A percentile compares a stretch with the other conserved stretches of the same genome.
Conservation (phyloP, 805 yeast species). For the Candida montana region DNA sequence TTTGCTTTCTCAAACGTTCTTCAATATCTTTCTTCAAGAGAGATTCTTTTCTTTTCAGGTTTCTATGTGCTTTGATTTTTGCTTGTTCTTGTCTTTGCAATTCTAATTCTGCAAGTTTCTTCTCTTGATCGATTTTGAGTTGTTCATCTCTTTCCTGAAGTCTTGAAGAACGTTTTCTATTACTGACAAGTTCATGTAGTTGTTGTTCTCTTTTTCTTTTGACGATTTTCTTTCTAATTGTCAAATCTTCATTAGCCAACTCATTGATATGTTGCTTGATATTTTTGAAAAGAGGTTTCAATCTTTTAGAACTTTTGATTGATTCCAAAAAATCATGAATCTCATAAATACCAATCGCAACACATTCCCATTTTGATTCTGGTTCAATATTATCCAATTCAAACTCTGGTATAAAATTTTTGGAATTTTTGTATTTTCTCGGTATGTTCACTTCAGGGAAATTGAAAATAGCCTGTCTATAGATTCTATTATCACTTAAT, state of each 20-base stretch:
- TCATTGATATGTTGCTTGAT: slow-evolving; percentile 30
- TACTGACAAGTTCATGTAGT: slow-evolving; percentile 55
- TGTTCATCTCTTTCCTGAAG: slow-evolving; percentile 66
- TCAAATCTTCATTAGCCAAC: slow-evolving; percentile 41
- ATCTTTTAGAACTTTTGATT: slow-evolving; percentile 25
- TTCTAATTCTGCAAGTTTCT: slow-evolving; percentile 27
- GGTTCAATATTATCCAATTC: slow-evolving; percentile 33
- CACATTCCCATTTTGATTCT: slow-evolving; percentile 32
- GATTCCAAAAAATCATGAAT: slow-evolving; percentile 29
- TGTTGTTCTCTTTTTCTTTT: slow-evolving; percentile 59
- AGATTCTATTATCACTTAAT: slow-evolving; percentile 49
- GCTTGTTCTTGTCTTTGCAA: slow-evolving; percentile 32
- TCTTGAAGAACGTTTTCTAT: slow-evolving; percentile 71
- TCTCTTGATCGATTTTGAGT: slow-evolving; percentile 38
- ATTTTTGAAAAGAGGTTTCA: slow-evolving; percentile 28
- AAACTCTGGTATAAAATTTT: slow-evolving; percentile 23
- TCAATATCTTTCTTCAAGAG: slow-evolving; percentile 21
- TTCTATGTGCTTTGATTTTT: slow-evolving; percentile 35
- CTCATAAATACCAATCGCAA: slow-evolving; percentile 41
- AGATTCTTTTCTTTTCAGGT: slow-evolving; percentile 18
- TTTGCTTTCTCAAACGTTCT: slow-evolving; percentile 18
- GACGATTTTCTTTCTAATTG: slow-evolving; percentile 46
- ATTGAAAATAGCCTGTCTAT: slow-evolving; percentile 30
- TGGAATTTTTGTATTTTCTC: slow-evolving; percentile 27
- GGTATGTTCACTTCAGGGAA: slow-evolving; percentile 32